phyloP scores from a whole-genome alignment of 1,284 basidiomycete genomes.

The Cryptococcus sp. region DNA sequence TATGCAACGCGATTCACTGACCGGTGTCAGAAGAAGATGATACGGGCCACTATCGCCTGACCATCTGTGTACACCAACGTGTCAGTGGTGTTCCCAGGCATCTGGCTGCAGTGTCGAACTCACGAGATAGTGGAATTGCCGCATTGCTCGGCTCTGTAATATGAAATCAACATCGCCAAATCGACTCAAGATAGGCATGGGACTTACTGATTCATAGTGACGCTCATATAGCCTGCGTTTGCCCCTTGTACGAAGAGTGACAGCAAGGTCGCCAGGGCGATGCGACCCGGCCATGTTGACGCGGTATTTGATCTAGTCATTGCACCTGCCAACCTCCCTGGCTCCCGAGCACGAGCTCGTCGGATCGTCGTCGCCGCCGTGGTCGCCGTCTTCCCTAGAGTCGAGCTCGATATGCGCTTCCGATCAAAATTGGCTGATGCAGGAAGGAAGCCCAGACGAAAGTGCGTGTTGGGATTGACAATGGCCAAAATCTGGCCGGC shows the following conservation, averaged over 20 bases:
- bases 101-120: slow-evolving; percentile 7
- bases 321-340: too few relatives aligned
- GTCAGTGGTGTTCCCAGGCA: background rate
- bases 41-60: slow-evolving; percentile 50
- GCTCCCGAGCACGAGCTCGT: too few relatives aligned
- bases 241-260: background rate
- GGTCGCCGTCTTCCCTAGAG: too few relatives aligned
- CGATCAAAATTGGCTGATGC: too few relatives aligned
- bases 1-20: slow-evolving; percentile 16
- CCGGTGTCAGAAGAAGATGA: slow-evolving; percentile 49
- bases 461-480: too few relatives aligned
- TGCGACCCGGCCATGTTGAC: too few relatives aligned
- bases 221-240: slow-evolving; percentile 17
- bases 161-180: background rate
- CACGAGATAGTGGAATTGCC: slow-evolving; percentile 26
- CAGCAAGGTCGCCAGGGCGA: background rate
- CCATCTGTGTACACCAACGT: slow-evolving; percentile 28
- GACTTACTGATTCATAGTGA: slow-evolving; percentile 21
- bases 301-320: too few relatives aligned
- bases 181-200: background rate
- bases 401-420: too few relatives aligned
- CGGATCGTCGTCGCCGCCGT: too few relatives aligned
- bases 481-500: too few relatives aligned
- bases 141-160: slow-evolving; percentile 29
- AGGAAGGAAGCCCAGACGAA: too few relatives aligned